These are phyloP conservation scores for Mrakia frigida DNA, from an alignment of 768 basidiomycete genomes.

Conservation along the genomic window DNA sequence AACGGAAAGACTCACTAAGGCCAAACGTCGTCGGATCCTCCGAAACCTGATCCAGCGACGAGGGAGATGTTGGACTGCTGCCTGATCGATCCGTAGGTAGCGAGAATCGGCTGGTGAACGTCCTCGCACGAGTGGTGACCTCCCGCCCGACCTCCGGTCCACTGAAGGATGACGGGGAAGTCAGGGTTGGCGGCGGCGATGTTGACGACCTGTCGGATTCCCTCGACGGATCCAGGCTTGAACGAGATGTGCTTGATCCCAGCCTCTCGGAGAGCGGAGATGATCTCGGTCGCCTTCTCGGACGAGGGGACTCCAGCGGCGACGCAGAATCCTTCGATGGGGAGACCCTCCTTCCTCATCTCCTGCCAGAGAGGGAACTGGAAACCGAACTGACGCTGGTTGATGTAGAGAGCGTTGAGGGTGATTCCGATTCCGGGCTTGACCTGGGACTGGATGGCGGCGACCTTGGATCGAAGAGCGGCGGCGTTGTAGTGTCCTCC, in stretches of 20 bases:
- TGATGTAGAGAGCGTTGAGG: constrained; percentile 94
- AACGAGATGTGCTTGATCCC: constrained; percentile 96
- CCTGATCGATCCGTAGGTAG: constrained; percentile 85
- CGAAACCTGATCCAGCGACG: constrained; percentile 92
- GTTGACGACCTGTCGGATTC: constrained; percentile 93
- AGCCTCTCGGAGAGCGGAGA: constrained; percentile 67
- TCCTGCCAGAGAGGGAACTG: constrained; percentile 97
- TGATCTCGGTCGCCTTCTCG: constrained; percentile 96
- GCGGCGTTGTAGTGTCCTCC: constrained; percentile 93
- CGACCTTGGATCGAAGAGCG: constrained; percentile 80
- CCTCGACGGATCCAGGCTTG: constrained; percentile 97
- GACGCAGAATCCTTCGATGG: constrained; percentile 97
- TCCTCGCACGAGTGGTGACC: constrained; percentile 99
- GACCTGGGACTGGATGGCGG: constrained; percentile 82
- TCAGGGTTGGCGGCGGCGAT: constrained; percentile 90
- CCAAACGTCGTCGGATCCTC: constrained; percentile 84
- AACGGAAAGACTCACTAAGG: constrained; percentile 55
- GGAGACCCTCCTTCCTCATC: constrained; percentile 89
- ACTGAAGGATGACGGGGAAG: constrained; percentile 96
- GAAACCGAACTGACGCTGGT: constrained; percentile 94
- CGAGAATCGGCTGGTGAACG: constrained; percentile 90
- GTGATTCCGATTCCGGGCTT: constrained; percentile 87
- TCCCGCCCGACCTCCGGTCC: constrained; percentile 98
- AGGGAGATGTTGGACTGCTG: constrained; percentile 81
- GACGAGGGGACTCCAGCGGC: constrained; percentile 95